Base-by-base conservation (phyloP, 768 basidiomycete species). In the Macrolepiota albuminosa region DNA sequence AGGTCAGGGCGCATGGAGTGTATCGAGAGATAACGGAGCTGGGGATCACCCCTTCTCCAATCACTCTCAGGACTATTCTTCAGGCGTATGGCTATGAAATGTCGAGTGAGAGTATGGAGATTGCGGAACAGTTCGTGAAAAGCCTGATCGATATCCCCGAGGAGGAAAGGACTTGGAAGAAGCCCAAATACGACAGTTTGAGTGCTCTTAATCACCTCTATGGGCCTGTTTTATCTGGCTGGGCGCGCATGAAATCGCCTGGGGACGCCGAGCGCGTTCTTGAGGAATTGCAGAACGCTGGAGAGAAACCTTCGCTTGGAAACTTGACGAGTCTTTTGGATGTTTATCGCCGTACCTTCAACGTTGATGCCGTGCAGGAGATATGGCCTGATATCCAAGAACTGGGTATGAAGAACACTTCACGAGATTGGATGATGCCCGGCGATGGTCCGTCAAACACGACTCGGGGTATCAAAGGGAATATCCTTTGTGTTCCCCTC, bases 331-430 rank as follows among this genome's bases (percentile, higher is more conserved):
- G 82, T 49, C 72, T 96, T 16, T 77, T 98, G 65, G 84, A 91
- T 60, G 84, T 81, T 0, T 91, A 95, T 70, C 82, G 91, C 6
- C 79, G 81, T 6, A 74, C 76, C 3, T 75, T 75, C 34, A 79
- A 91, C 61, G 64, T 83, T 14, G 80, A 84, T 4, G 80, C 74
- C 4, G 85, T 87, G 18, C 74, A 76, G 54, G 68, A 78, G 26
- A 66, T 93, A 13, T 98, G 94, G 92, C 79, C 83, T 26, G 75
- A 83, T 61, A 84, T 92, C 52, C 77, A 85, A 71, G 70, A 83
- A 16, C 69, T 86, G n/a, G 88, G 84, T 2, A 66, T 79, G 60
- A 76, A 75, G 36, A 70, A 75, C 34, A 72, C 79, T 4, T 64
- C 72, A 7, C 68, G 71, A 39, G 68, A 72, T 45, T 62, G 69